phyloP scores from a whole-genome alignment of 805 yeast species.

The Blastobotrys robertii region DNA sequence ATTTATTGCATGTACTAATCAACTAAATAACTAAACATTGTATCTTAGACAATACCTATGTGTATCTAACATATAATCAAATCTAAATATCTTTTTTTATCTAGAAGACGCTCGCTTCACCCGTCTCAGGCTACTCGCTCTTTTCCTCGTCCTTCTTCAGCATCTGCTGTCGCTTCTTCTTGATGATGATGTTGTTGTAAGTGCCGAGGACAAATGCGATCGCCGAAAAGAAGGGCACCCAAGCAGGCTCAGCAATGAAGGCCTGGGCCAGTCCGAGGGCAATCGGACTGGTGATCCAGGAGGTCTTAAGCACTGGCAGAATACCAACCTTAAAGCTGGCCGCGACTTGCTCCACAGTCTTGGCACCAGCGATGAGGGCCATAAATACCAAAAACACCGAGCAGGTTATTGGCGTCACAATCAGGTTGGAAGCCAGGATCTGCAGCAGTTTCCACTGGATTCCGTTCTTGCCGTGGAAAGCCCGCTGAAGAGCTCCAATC shows the following conservation, averaged over 20 bases:
- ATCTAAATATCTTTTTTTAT: not conserved
- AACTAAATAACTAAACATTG: not conserved
- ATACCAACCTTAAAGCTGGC: slow-evolving; percentile 24
- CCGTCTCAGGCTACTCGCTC: slow-evolving; percentile 1
- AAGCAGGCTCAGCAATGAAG: slow-evolving; percentile 29
- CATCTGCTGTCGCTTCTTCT: slow-evolving; percentile 17
- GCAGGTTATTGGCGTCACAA: slow-evolving; percentile 26
- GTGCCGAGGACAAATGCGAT: slow-evolving; percentile 30
- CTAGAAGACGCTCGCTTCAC: not conserved
- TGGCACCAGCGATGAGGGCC: slow-evolving; percentile 30
- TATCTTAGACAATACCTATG: too few relatives aligned
- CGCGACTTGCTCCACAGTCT: slow-evolving; percentile 20
- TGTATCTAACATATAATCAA: not conserved
- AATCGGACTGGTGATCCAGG: slow-evolving; percentile 31
- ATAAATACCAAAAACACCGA: slow-evolving; percentile 26
- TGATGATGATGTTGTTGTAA: slow-evolving; percentile 30
- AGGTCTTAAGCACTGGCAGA: slow-evolving; percentile 26
- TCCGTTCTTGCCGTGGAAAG: slow-evolving; percentile 25
- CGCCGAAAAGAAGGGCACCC: slow-evolving; percentile 33
- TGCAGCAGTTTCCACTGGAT: slow-evolving; percentile 24
- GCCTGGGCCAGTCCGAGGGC: slow-evolving; percentile 30
- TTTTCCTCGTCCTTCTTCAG: not conserved
- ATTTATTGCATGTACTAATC: too few relatives aligned
- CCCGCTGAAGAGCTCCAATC: slow-evolving; percentile 24
- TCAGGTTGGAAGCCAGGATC: slow-evolving; percentile 27